Conservation (phyloP, 768 basidiomycete genomes). For the Lentinula aciculospora region DNA sequence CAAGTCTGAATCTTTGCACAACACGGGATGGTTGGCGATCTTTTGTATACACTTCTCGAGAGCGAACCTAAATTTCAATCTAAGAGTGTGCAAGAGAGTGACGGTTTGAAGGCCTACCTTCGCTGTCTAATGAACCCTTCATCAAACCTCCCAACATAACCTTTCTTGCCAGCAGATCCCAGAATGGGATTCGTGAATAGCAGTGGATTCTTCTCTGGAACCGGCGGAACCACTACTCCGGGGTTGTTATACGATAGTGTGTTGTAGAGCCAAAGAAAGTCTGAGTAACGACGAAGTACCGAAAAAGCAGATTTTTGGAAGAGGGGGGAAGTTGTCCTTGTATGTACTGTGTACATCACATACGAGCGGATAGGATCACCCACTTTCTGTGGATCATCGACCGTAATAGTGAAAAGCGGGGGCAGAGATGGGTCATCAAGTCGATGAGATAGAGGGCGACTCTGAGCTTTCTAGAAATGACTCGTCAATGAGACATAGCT, state of each 20-base stretch:
- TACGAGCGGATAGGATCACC: constrained; percentile 94
- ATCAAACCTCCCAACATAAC: constrained; percentile 75
- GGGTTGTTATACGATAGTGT: constrained; percentile 87
- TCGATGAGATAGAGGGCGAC: not conserved
- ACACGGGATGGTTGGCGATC: constrained; percentile 86
- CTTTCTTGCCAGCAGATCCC: constrained; percentile 1
- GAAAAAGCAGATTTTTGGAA: constrained; percentile 85
- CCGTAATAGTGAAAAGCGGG: constrained; percentile 78
- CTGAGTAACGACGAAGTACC: constrained; percentile 94
- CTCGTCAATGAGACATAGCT: not conserved
- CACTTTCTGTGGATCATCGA: constrained; percentile 96
- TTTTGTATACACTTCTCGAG: constrained; percentile 91
- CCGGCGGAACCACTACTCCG: constrained; percentile 94
- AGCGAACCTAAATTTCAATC: constrained; percentile 29
- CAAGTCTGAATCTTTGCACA: constrained; percentile 84
- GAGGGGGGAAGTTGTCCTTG: constrained; percentile 78
- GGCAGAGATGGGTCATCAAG: constrained; percentile 40
- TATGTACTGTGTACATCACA: constrained; percentile 96
- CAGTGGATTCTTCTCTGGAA: constrained; percentile 87
- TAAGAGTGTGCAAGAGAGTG: not conserved
- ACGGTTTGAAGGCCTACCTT: constrained; percentile 23
- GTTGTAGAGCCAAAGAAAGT: constrained; percentile 96
- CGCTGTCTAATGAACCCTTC: constrained; percentile 88
- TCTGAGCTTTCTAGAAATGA: not conserved
- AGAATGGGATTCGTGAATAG: constrained; percentile 2